Evolutionary conservation across 2,329 filamentous ascomycete genomes (phyloP).

Genomic region (Aspergillus bombycis): DNA sequence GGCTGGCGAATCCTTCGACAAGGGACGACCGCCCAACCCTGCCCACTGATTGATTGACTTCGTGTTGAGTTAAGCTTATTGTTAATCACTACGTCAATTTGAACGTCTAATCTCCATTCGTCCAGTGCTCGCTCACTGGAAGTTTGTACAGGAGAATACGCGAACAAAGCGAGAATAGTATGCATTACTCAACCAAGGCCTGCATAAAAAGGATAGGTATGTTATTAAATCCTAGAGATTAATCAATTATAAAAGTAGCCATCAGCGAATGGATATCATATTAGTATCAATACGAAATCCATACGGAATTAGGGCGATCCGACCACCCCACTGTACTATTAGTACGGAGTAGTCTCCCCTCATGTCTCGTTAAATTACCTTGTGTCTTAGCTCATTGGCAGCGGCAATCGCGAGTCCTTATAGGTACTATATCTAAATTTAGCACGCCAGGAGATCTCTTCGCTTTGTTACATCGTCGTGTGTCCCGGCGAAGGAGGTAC

Average conservation of each 20-base stretch:
- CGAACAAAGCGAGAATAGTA: neutral
- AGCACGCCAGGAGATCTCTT: neutral
- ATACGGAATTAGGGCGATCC: neutral
- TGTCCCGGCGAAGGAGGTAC: constrained; percentile 55
- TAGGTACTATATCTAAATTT: neutral
- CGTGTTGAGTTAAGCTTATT: neutral
- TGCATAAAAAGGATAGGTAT: neutral
- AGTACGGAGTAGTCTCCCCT: neutral
- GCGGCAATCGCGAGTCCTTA: neutral
- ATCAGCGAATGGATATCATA: neutral
- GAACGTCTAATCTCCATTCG: neutral
- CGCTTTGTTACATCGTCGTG: too few species aligned
- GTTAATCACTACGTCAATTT: neutral
- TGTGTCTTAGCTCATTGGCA: neutral
- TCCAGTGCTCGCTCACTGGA: neutral
- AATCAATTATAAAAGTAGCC: neutral
- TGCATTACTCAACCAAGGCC: neutral
- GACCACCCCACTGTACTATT: neutral
- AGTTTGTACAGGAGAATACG: neutral
- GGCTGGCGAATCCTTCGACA: neutral
- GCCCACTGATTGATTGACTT: neutral
- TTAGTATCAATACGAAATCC: neutral
- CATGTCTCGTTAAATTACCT: neutral
- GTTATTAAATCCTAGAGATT: neutral
- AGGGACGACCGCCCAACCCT: neutral